phyloP scores from a whole-genome alignment of 495 filamentous ascomycete species.

The Penicillium waksmanii region DNA sequence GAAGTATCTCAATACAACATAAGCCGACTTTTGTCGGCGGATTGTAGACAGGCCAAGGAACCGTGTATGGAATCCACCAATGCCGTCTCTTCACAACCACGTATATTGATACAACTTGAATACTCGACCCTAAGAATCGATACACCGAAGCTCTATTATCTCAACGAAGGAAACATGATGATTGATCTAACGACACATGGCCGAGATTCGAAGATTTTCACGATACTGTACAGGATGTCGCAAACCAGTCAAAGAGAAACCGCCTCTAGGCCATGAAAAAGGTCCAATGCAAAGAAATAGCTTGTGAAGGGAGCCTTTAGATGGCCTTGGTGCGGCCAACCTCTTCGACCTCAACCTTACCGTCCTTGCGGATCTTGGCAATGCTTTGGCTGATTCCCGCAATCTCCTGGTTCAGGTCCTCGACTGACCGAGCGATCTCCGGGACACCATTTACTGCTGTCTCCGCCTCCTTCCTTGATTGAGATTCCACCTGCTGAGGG shows the following conservation, averaged over 20 bases:
- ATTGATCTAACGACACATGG: constrained; percentile 1
- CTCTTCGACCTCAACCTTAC: constrained; percentile 72
- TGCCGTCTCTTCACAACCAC: too few species aligned
- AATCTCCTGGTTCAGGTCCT: constrained; percentile 38
- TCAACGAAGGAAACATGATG: background rate
- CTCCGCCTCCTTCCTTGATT: constrained; percentile 25
- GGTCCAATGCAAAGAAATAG: constrained; percentile 17
- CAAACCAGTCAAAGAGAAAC: constrained; percentile 17
- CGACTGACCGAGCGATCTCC: constrained; percentile 37
- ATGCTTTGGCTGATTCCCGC: constrained; percentile 48
- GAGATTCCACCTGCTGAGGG: constrained; percentile 41
- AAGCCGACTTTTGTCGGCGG: too few species aligned
- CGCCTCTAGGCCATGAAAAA: constrained; percentile 21
- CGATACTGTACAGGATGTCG: constrained; percentile 32
- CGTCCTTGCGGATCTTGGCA: constrained; percentile 65
- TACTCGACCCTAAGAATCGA: too few species aligned
- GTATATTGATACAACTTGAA: too few species aligned
- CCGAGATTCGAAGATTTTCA: constrained; percentile 13
- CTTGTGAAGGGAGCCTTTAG: constrained; percentile 6
- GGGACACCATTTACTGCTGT: constrained; percentile 27
- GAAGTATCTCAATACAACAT: too few species aligned
- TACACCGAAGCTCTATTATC: too few species aligned
- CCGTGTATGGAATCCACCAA: too few species aligned
- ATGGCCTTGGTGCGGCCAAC: constrained; percentile 36
- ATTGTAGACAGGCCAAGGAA: too few species aligned